A percentile compares a stretch with the other conserved stretches of the same genome.
Evolutionary conservation across 75 land plant genomes (phyloP).

Genomic region (Cupressus sempervirens): DNA sequence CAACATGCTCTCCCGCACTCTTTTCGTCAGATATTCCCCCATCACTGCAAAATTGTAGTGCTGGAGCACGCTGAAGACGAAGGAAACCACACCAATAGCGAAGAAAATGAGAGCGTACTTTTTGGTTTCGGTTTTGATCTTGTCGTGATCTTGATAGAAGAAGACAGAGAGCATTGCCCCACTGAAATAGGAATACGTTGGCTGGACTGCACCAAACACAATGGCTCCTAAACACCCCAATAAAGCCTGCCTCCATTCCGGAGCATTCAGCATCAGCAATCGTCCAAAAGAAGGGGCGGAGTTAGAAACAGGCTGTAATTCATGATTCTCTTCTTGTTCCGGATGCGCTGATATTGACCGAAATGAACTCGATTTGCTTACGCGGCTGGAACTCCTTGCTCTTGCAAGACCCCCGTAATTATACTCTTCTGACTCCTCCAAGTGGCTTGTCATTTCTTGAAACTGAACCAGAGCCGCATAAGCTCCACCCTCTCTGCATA

Average conservation of each 20-base stretch:
- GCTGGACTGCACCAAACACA: constrained; percentile 58
- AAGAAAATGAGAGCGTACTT: constrained; percentile 34
- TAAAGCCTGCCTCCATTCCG: constrained; percentile 60
- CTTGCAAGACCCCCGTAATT: not conserved
- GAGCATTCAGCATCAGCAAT: constrained; percentile 50
- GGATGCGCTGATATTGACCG: not conserved
- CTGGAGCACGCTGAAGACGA: constrained; percentile 43
- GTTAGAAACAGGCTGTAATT: not conserved
- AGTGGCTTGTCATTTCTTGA: not conserved
- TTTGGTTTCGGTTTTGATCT: constrained; percentile 27
- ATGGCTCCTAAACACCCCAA: constrained; percentile 53
- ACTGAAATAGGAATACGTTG: constrained; percentile 43
- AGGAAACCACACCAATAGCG: constrained; percentile 26
- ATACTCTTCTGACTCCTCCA: not conserved
- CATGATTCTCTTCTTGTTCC: not conserved
- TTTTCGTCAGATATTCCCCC: constrained; percentile 69
- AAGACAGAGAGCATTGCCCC: constrained; percentile 51
- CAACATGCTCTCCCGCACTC: constrained; percentile 65
- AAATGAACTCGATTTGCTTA: not conserved
- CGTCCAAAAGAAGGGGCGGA: constrained; percentile 46
- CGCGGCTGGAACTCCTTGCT: not conserved
- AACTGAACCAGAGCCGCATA: constrained; percentile 27
- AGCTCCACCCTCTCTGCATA: constrained; percentile 8
- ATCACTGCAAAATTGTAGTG: constrained; percentile 68
- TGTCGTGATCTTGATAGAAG: constrained; percentile 34